Percentiles rank a stretch among this genome's conserved stretches.
Conservation (phyloP, 2,329 filamentous ascomycete genomes). For the Paracamarosporium sp. region DNA sequence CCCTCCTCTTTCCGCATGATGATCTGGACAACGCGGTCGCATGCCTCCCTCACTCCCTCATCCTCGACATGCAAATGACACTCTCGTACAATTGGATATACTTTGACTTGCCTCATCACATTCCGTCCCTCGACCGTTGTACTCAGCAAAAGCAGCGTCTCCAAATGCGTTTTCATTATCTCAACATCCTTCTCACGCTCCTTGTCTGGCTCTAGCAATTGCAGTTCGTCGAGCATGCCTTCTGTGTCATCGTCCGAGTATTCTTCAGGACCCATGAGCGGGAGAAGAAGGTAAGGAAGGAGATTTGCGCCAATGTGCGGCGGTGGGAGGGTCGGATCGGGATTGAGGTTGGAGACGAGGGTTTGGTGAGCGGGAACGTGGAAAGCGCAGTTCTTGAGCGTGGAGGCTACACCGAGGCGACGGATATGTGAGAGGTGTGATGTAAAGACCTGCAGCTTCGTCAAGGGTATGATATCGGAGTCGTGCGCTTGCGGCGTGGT, state of each 20-base stretch:
- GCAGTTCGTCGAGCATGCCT: slow-evolving; percentile 87
- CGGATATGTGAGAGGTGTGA: slow-evolving; percentile 85
- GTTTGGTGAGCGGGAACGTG: slow-evolving; percentile 74
- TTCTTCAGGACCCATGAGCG: slow-evolving; percentile 86
- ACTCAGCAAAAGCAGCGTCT: slow-evolving; percentile 84
- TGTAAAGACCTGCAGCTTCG: slow-evolving; percentile 93
- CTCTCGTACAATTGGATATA: slow-evolving; percentile 90
- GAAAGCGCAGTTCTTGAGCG: slow-evolving; percentile 93
- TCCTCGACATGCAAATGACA: slow-evolving; percentile 79
- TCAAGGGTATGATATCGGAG: slow-evolving; percentile 78
- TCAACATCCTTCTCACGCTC: slow-evolving; percentile 76
- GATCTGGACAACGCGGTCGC: slow-evolving; percentile 88
- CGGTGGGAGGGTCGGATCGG: slow-evolving; percentile 37
- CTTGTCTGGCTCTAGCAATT: slow-evolving; percentile 90
- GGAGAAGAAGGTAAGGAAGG: slow-evolving; percentile 85
- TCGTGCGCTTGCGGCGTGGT: slow-evolving; percentile 78
- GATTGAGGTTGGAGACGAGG: slow-evolving; percentile 62
- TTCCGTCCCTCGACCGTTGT: slow-evolving; percentile 79
- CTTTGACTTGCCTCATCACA: slow-evolving; percentile 74
- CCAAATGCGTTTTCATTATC: slow-evolving; percentile 86
- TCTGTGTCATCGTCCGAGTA: slow-evolving; percentile 86
- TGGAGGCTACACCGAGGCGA: slow-evolving; percentile 91
- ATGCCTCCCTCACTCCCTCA: slow-evolving; percentile 81
- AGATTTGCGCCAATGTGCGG: slow-evolving; percentile 76
- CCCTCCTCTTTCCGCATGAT: slow-evolving; percentile 79